Evolutionary conservation across 495 filamentous ascomycete genomes (phyloP), one percentile per base, ranked within the genome.

Genomic region (Penicillium malachiteum): DNA sequence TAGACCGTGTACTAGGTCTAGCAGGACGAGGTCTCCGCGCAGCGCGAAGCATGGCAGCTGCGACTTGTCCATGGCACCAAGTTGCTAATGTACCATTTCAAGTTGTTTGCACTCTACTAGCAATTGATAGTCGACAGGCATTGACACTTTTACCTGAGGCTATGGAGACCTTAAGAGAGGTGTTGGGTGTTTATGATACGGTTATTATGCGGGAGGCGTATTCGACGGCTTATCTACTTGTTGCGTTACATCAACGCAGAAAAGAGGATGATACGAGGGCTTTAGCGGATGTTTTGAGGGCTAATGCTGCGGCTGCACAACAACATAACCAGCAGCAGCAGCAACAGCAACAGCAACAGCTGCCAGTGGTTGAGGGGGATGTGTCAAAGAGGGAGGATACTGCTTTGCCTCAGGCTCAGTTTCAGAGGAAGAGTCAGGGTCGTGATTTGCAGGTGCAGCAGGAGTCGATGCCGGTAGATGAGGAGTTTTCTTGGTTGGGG

Each of bases 31-130:
- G 62, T 7, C 68, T 79, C 16, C 62, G 60, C 40, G 78, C 74
- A 2, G 74, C 75, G 7, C 62, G 66, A 7, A 63, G 65, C 7
- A 73, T 82, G 62, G 69, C 70, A 11, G 62, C 66, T 0, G 52
- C 64, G 3, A 57, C 56, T 12, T 69, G 69, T 33, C 78, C 79
- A 1, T 85, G 81, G 82, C 81, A 82, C 54, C 77, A 82, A 52
- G 68, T 79, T 10, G 75, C 78, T 18, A 78, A 81, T 44, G 76
- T 79, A 1, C 77, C 81, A 0, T 84, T 85, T 55, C 82, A 85
- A 53, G 69, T 76, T 6, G 67, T 84, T 45, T 82, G 80, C 53
- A 71, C 79, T 0, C 67, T 82, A 3, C 63, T 85, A 13, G 75
- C 79, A 1, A 80, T 84, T 31, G 79, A 81, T 43, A 80, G 67